Evolutionary conservation across 1,284 basidiomycete species (phyloP), one percentile per base, ranked within the genome.

Genomic region (Microbotryum violaceum): DNA sequence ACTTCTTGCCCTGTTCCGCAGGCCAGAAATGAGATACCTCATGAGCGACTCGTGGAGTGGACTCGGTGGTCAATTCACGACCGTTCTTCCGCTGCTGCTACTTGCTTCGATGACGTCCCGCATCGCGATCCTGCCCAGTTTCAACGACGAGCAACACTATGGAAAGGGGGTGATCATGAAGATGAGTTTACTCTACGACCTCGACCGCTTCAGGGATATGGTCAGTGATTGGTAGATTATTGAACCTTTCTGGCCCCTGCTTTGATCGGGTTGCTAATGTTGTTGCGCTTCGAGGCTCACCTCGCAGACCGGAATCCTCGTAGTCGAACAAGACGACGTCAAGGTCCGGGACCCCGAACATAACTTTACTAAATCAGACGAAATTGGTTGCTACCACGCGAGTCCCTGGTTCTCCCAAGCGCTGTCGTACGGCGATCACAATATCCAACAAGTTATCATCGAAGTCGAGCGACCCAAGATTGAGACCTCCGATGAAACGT

Each of bases 301-400:
- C 33, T 45, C 57, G 4, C 25, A 55, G n/a, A 58, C 57, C 6
- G 62, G 64, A 6, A 50, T 58, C 4, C 59, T 66, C n/a, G 61
- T 66, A 25, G 62, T 66, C 47, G 60, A 64, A 21, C 62, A 57
- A 57, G 59, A 61, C 52, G 62, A 64, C 42, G 60, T 66, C 45
- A 66, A 66, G 31, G 54, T 57, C 37, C 49, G 59, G 12, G 65
- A 66, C 50, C 59, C 57, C 4, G 6, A 31, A 5, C 65, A 64
- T 37, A 47, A 25, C 16, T 44, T 33, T 5, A 64, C 65, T 1
- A 42, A 54, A 16, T 50, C 48, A 1, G 65, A 66, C n/a, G 48
- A 44, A 23, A 61, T 66, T 9, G 65, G 65, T 1, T 66, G 65
- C 58, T 59, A 59, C 29, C 63, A 61, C 60, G 62, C 60, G 8